phyloP scores from a whole-genome alignment of 2,329 filamentous ascomycete genomes.

The Zalaria obscura region DNA sequence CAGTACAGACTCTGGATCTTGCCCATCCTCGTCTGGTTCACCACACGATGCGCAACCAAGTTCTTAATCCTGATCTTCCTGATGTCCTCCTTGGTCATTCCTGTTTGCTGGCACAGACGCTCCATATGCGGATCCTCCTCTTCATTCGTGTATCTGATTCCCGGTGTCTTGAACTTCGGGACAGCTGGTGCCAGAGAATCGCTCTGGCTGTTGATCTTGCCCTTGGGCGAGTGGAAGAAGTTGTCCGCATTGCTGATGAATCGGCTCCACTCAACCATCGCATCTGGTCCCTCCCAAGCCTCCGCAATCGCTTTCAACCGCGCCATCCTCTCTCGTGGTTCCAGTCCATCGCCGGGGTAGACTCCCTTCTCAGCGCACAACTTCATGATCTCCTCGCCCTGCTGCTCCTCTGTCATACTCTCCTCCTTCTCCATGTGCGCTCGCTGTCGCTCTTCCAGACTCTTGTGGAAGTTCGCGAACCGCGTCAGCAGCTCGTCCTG shows the following conservation, averaged over 20 bases:
- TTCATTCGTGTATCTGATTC: conserved; percentile 21
- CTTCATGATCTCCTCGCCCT: conserved; percentile 11
- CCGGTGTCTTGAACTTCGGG: conserved; percentile 27
- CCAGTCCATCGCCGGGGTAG: conserved; percentile 13
- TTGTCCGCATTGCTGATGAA: conserved; percentile 32
- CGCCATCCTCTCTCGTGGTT: conserved; percentile 6
- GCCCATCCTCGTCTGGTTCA: conserved; percentile 91
- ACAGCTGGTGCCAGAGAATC: conserved; percentile 35
- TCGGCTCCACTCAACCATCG: conserved; percentile 22
- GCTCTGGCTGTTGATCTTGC: conserved; percentile 31
- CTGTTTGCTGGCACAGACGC: conserved; percentile 42
- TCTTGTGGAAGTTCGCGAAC: conserved; percentile 27
- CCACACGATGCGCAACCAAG: conserved; percentile 59
- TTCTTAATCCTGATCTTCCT: conserved; percentile 49
- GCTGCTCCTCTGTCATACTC: conserved; percentile 10
- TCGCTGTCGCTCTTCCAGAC: conserved; percentile 6
- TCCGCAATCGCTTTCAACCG: conserved; percentile 5
- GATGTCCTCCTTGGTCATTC: conserved; percentile 35
- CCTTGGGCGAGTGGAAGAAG: conserved; percentile 31
- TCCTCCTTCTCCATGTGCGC: conserved; percentile 17
- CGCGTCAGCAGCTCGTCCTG: conserved; percentile 48
- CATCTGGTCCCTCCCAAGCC: conserved; percentile 28
- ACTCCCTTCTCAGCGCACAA: conserved; percentile 7
- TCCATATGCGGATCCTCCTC: conserved; percentile 32
- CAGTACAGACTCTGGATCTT: conserved; percentile 70